A percentile compares a stretch with the other conserved stretches of the same genome.
phyloP scores from a whole-genome alignment of 208 protist species.

The Herpetomonas tarakana region DNA sequence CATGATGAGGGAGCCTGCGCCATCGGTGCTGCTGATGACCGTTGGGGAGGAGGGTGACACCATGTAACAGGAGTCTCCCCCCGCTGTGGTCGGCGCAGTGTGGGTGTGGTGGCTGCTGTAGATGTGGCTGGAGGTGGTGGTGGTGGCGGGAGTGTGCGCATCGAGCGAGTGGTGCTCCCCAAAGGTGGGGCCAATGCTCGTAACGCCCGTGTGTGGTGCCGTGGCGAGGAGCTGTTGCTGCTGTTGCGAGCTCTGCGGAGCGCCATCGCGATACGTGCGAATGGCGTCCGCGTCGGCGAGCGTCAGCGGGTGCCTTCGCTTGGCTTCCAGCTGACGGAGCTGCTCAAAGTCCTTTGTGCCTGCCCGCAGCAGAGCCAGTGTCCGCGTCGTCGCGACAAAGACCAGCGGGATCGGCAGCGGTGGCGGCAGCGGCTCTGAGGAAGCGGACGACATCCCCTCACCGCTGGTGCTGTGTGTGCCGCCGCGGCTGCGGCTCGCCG shows the following conservation, averaged over 20 bases:
- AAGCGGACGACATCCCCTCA: background rate
- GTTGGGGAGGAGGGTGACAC: no score
- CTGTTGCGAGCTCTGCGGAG: background rate
- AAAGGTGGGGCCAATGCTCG: background rate
- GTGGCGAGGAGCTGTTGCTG: background rate
- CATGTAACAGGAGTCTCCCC: no score
- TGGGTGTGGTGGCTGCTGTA: no score
- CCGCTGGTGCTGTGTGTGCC: background rate
- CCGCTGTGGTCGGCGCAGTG: no score
- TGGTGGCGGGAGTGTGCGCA: background rate
- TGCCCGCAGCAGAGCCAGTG: conserved; percentile 19
- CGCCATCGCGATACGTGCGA: conserved; percentile 4
- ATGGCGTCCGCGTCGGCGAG: conserved; percentile 9
- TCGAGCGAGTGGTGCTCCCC: background rate
- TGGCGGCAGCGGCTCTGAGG: background rate
- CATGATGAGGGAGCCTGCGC: no score
- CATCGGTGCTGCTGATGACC: no score
- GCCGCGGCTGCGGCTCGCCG: background rate
- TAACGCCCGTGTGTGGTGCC: background rate
- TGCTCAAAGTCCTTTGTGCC: background rate
- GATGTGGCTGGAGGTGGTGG: no score
- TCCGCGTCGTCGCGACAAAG: conserved; percentile 13
- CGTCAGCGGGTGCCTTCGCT: conserved; percentile 9
- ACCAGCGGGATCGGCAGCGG: conserved; percentile 11
- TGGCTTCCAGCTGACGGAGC: background rate